Conservation (phyloP, 176 grass and related monocot species). For the Avena insularis region DNA sequence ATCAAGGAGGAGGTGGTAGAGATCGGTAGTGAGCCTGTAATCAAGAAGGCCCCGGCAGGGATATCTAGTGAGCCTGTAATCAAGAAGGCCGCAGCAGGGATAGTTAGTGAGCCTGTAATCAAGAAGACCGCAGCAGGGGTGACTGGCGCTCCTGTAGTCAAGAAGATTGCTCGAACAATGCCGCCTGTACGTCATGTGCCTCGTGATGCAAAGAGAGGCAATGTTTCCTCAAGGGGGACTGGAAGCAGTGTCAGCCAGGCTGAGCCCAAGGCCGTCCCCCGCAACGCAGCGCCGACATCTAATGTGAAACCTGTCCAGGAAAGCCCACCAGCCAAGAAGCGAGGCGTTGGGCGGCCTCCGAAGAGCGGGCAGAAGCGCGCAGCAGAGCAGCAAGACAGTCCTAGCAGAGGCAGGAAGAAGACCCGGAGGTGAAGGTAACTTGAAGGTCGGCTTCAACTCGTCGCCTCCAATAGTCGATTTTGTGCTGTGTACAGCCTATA, state of each 20-base stretch:
- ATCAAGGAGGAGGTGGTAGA: background rate
- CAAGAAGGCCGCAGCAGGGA: background rate
- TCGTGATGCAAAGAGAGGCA: slow-evolving; percentile 48
- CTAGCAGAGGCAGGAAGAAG: slow-evolving; percentile 52
- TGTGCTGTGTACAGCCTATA: slow-evolving; percentile 25
- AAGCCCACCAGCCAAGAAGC: slow-evolving; percentile 45
- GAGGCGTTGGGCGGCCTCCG: slow-evolving; percentile 54
- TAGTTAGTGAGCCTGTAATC: background rate
- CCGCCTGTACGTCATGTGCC: slow-evolving; percentile 36
- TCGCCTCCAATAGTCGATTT: background rate
- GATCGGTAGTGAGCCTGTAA: background rate
- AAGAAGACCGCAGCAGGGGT: background rate
- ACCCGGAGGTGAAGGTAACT: slow-evolving; percentile 37
- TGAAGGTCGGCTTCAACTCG: background rate
- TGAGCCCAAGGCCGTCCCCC: slow-evolving; percentile 31
- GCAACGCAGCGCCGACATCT: background rate
- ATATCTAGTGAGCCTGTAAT: background rate
- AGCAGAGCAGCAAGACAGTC: slow-evolving; percentile 40
- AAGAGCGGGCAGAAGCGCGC: slow-evolving; percentile 54
- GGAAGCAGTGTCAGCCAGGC: slow-evolving; percentile 26
- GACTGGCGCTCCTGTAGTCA: background rate
- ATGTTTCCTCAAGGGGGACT: slow-evolving; percentile 27
- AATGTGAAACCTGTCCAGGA: slow-evolving; percentile 2
- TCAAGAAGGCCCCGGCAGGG: background rate
- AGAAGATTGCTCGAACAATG: slow-evolving; percentile 40